Conservation (phyloP, 2,329 filamentous ascomycete genomes). For the Calonectria hongkongensis region DNA sequence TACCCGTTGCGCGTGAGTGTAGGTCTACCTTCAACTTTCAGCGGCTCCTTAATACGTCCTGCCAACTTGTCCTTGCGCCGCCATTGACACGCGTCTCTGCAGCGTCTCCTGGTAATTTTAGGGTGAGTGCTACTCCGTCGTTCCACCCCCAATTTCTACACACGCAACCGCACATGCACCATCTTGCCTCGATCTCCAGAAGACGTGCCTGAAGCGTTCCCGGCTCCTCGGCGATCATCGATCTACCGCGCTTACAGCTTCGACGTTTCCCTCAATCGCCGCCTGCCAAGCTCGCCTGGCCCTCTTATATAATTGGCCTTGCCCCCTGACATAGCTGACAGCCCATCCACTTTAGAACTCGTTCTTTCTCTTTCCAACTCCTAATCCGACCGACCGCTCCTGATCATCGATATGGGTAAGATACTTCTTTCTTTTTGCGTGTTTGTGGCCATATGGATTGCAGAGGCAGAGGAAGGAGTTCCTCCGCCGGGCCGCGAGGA, state of each 20-base stretch:
- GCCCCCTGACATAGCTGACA: conserved; percentile 55
- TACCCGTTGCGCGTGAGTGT: conserved; percentile 54
- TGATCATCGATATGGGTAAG: conserved; percentile 67
- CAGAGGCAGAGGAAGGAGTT: conserved; percentile 54
- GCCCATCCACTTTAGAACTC: conserved; percentile 46
- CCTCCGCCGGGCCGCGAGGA: conserved; percentile 49
- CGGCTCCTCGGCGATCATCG: conserved; percentile 34
- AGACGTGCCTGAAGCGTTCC: conserved; percentile 42
- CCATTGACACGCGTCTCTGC: conserved; percentile 61
- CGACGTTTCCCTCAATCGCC: conserved; percentile 34
- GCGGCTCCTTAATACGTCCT: conserved; percentile 53
- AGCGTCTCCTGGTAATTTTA: conserved; percentile 57
- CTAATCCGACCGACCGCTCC: conserved; percentile 59
- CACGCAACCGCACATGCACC: conserved; percentile 19
- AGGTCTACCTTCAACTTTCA: conserved; percentile 47
- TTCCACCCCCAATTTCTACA: conserved; percentile 47
- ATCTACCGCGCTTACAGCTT: conserved; percentile 35
- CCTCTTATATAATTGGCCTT: conserved; percentile 50
- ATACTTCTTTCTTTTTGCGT: conserved; percentile 59
- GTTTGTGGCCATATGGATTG: conserved; percentile 50
- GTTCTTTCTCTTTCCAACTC: conserved; percentile 56
- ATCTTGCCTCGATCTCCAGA: conserved; percentile 31
- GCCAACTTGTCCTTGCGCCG: conserved; percentile 55
- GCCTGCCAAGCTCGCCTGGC: conserved; percentile 35
- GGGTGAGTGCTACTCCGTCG: conserved; percentile 52